phyloP scores from a whole-genome alignment of 805 yeast species.

The Candida hispaniensis region DNA sequence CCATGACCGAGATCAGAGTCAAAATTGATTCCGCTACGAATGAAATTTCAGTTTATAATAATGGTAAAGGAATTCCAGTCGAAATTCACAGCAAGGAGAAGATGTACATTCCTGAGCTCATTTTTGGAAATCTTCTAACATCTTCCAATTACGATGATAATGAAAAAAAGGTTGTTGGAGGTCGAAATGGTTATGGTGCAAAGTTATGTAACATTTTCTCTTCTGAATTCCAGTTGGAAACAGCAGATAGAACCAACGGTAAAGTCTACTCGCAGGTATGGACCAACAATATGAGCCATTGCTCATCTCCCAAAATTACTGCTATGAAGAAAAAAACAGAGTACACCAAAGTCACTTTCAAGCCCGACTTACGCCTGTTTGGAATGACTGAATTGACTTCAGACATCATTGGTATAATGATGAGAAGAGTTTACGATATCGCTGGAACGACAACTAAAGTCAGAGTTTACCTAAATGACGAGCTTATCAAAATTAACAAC shows the following conservation, averaged over 20 bases:
- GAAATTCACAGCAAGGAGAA: slow-evolving; percentile 86
- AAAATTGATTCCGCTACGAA: slow-evolving; percentile 65
- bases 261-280: slow-evolving; percentile 70
- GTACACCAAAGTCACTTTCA: slow-evolving; percentile 77
- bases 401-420: slow-evolving; percentile 72
- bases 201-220: slow-evolving; percentile 93
- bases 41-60: slow-evolving; percentile 71
- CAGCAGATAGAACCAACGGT: slow-evolving; percentile 62
- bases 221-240: slow-evolving; percentile 73
- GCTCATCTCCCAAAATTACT: slow-evolving; percentile 65
- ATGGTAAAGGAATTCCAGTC: slow-evolving; percentile 91
- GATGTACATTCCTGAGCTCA: slow-evolving; percentile 90
- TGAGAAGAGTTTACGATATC: slow-evolving; percentile 89
- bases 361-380: slow-evolving; percentile 77
- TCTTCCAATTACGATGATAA: slow-evolving; percentile 94
- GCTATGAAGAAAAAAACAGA: slow-evolving; percentile 47
- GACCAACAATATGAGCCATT: slow-evolving; percentile 74
- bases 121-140: slow-evolving; percentile 88
- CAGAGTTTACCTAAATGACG: slow-evolving; percentile 66
- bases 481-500: slow-evolving; percentile 52
- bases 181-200: slow-evolving; percentile 98
- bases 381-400: slow-evolving; percentile 76
- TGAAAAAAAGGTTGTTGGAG: slow-evolving; percentile 93
- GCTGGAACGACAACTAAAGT: slow-evolving; percentile 88
- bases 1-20: slow-evolving; percentile 82